These are phyloP conservation scores for Stagonosporopsis rhizophila DNA, from an alignment of 2,329 filamentous ascomycete species.

Conservation along the genomic window DNA sequence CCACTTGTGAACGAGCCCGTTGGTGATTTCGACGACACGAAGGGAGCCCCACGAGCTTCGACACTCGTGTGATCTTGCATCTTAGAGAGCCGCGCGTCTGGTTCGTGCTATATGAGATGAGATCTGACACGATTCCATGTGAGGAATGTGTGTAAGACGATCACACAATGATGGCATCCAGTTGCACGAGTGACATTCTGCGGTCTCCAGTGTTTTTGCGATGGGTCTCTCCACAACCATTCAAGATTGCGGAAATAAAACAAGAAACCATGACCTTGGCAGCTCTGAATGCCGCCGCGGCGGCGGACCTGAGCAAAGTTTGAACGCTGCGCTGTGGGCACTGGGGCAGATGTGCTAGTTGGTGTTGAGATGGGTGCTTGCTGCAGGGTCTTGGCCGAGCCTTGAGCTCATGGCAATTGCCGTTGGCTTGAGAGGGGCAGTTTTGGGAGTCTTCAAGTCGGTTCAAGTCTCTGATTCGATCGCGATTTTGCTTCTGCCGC, in stretches of 20 bases:
- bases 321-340: conserved; percentile 8
- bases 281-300: conserved; percentile 3
- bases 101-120: conserved; percentile 25
- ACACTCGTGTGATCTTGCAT: conserved; percentile 14
- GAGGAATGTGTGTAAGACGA: conserved; percentile 33
- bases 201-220: conserved; percentile 20
- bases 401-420: conserved; percentile 8
- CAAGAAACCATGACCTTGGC: conserved; percentile 9
- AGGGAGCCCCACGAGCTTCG: conserved; percentile 15
- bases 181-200: conserved; percentile 22
- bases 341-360: conserved; percentile 12
- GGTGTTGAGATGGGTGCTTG: conserved; percentile 9
- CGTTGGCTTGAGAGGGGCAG: conserved; percentile 1
- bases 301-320: conserved; percentile 3
- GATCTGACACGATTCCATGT: conserved; percentile 22
- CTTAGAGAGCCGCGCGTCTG: conserved; percentile 31
- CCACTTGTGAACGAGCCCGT: conserved; percentile 12
- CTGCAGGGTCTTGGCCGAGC: conserved; percentile 17
- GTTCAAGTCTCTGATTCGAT: background rate
- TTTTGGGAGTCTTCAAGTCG: conserved; percentile 5
- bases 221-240: conserved; percentile 6
- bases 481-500: conserved; percentile 1
- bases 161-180: conserved; percentile 27
- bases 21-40: conserved; percentile 8
- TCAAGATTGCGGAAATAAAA: conserved; percentile 18